Base-by-base conservation (phyloP, 805 yeast genomes). In the Yamadazyma tumulicola region DNA sequence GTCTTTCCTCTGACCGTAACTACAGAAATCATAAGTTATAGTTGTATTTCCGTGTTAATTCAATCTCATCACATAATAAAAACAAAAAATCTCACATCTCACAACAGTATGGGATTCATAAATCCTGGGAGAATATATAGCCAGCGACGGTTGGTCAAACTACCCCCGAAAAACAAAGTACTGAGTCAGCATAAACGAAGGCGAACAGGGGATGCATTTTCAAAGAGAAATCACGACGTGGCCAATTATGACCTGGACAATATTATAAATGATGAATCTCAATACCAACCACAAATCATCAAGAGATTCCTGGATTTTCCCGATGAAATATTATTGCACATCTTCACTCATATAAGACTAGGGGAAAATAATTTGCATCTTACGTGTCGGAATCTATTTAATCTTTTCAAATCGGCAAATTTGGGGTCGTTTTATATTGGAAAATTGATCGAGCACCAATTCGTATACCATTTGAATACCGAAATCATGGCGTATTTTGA, bases 51-150 rank as follows among this genome's bases (percentile, higher is more conserved):
- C 23, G 10, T 21, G 9, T 21, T 21, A 9, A 9, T 21, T 21
- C 10, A 9, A 21, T 21, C 9, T 21, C n/a, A 21, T 10, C 11
- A 21, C 12, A n/a, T 7, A 19, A 29, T 29, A 19, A 18, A 13
- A 15, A 13, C 21, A 17, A 25, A 19, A 25, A 26, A 26, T 26
- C 29, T 26, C 31, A 28, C 19, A 20, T 11, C 11, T 20, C 11
- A 11, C 23, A 20, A 20, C 23, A n/a, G n/a, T 20, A 42, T 43
- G 47, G 47, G 47, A 4, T 43, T 43, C 19, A 32, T 43, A 17
- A 26, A 32, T 6, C 32, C 37, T 29, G 47, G 47, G 13, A 32
- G 14, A 28, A 19, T 20, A 6, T 28, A 28, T 17, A 11, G 7
- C 27, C n/a, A 25, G 17, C 14, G 27, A 24, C n/a, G 27, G 14